Percentiles rank a stretch among this genome's conserved stretches.
Evolutionary conservation across 495 filamentous ascomycete genomes (phyloP).

Genomic region (Aspergillus ellipticus): DNA sequence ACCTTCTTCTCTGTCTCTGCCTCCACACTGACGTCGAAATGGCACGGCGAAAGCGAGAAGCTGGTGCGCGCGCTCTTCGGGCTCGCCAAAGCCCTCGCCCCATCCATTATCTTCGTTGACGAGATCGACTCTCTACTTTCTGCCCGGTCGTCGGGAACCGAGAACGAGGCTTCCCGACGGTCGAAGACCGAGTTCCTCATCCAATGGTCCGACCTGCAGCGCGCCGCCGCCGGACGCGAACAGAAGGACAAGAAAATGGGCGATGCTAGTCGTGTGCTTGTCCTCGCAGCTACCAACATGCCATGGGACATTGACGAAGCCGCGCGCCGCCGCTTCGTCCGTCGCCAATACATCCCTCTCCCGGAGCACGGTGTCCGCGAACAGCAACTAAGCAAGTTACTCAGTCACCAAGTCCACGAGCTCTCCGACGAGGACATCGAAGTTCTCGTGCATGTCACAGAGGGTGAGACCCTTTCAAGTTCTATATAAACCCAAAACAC

Average conservation of each 20-base stretch:
- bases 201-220: conserved; percentile 91
- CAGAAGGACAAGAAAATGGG: conserved; percentile 65
- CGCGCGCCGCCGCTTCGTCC: conserved; percentile 84
- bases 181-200: conserved; percentile 99
- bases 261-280: conserved; percentile 87
- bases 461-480: conserved; percentile 55
- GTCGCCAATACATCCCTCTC: conserved; percentile 92
- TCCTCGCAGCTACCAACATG: conserved; percentile 92
- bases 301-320: conserved; percentile 99
- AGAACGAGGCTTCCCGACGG: conserved; percentile 88
- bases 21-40: conserved; percentile 91
- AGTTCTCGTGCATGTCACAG: conserved; percentile 74
- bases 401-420: conserved; percentile 84
- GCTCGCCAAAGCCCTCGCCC: conserved; percentile 83
- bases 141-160: conserved; percentile 73
- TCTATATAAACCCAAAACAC: neutral
- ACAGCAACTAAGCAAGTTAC: conserved; percentile 69
- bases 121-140: conserved; percentile 96
- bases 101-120: conserved; percentile 97
- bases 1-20: conserved; percentile 98
- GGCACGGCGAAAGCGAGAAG: conserved; percentile 94
- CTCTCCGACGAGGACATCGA: conserved; percentile 72
- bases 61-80: conserved; percentile 90
- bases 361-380: conserved; percentile 79
- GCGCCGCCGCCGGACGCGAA: conserved; percentile 85